These are phyloP conservation scores for Primulina tabacum DNA, from an alignment of 257 asterid genomes.

Conservation along the genomic window DNA sequence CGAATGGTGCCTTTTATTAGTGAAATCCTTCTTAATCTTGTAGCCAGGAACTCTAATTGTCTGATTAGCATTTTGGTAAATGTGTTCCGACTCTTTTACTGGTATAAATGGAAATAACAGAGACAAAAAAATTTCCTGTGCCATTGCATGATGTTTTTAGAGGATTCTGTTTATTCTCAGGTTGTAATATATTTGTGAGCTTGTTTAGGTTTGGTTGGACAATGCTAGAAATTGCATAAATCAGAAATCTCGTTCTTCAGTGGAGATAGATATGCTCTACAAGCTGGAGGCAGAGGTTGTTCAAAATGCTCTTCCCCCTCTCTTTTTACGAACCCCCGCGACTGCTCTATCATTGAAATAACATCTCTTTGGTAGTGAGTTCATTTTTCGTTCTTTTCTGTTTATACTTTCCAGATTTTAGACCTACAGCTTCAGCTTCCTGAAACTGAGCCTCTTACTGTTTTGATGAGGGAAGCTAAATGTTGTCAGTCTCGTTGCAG, in stretches of 20 bases:
- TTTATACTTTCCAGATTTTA: slow-evolving; percentile 40
- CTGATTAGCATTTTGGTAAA: slow-evolving; percentile 15
- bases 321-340: background rate
- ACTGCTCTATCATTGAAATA: slow-evolving; percentile 7
- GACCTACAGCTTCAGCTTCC: slow-evolving; percentile 72
- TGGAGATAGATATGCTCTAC: slow-evolving; percentile 64
- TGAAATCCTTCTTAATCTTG: slow-evolving; percentile 3
- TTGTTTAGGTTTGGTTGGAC: slow-evolving; percentile 68
- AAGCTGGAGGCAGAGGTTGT: slow-evolving; percentile 76
- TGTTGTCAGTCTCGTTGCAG: slow-evolving; percentile 64
- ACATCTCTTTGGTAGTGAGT: slow-evolving; percentile 3
- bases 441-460: slow-evolving; percentile 52
- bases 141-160: slow-evolving; percentile 6
- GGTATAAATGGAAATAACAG: slow-evolving; percentile 17
- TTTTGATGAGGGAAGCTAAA: slow-evolving; percentile 52
- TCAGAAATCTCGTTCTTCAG: slow-evolving; percentile 50
- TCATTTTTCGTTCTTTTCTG: slow-evolving; percentile 9
- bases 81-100: slow-evolving; percentile 8
- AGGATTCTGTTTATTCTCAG: slow-evolving; percentile 7
- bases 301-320: slow-evolving; percentile 10
- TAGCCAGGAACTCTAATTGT: slow-evolving; percentile 12
- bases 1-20: slow-evolving; percentile 19
- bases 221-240: slow-evolving; percentile 54
- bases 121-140: slow-evolving; percentile 10
- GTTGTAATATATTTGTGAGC: slow-evolving; percentile 11